Percentiles rank a stretch among this genome's conserved stretches.
Conservation (phyloP, 2,329 filamentous ascomycete species). For the Teratosphaeriaceae sp. region DNA sequence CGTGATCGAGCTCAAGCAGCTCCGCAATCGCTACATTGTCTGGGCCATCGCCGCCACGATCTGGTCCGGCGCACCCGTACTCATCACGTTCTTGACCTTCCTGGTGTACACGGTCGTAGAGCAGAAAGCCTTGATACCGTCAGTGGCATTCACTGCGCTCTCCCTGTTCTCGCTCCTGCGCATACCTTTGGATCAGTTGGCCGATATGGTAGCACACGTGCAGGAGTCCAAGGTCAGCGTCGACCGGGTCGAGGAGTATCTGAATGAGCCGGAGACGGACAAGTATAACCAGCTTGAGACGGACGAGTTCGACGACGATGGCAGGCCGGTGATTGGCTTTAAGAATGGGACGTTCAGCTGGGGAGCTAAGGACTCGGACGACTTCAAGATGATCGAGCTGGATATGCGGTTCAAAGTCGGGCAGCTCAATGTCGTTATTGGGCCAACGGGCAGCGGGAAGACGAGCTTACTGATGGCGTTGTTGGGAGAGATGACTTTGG, state of each 20-base stretch:
- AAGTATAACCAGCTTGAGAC: conserved; percentile 81
- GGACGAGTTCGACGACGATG: conserved; percentile 61
- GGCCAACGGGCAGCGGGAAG: conserved; percentile 91
- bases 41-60: conserved; percentile 90
- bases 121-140: conserved; percentile 81
- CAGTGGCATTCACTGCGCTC: conserved; percentile 89
- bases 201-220: conserved; percentile 97
- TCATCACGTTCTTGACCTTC: conserved; percentile 97
- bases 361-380: conserved; percentile 54
- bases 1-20: conserved; percentile 64
- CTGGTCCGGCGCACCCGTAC: conserved; percentile 90
- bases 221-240: conserved; percentile 96
- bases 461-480: conserved; percentile 94
- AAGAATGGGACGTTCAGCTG: conserved; percentile 80
- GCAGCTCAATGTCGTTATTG: conserved; percentile 85
- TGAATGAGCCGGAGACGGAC: conserved; percentile 89
- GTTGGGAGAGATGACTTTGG: conserved; percentile 87
- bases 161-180: conserved; percentile 92
- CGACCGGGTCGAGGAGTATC: conserved; percentile 90
- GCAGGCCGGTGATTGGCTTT: conserved; percentile 74
- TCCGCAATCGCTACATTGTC: conserved; percentile 78
- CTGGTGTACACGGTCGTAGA: conserved; percentile 87
- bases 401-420: conserved; percentile 77
- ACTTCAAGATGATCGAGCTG: conserved; percentile 71
- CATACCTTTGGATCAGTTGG: conserved; percentile 88